Conservation (phyloP, 345 rosid genomes). For the Mangifera indica region DNA sequence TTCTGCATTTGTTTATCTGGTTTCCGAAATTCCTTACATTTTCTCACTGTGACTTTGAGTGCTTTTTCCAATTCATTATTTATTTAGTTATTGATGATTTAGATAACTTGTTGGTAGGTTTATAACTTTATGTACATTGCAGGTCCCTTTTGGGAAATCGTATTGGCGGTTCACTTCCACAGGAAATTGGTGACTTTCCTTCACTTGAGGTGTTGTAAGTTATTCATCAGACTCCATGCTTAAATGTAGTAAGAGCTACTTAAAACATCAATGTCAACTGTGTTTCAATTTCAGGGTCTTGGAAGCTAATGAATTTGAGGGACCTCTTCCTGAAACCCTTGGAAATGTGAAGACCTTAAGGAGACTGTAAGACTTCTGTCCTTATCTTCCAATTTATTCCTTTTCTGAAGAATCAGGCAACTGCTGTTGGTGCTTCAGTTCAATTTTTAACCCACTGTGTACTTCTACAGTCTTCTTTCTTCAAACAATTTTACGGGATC, state of each 20-base stretch:
- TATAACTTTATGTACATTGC: slow-evolving; percentile 4
- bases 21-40: background rate
- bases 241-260: background rate
- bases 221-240: background rate
- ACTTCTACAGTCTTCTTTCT: slow-evolving; percentile 53
- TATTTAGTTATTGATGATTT: background rate
- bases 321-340: slow-evolving; percentile 56
- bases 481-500: slow-evolving; percentile 69
- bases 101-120: background rate
- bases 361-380: slow-evolving; percentile 46
- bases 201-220: slow-evolving; percentile 66
- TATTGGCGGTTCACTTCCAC: slow-evolving; percentile 61
- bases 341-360: slow-evolving; percentile 56
- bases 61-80: background rate
- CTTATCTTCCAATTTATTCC: background rate
- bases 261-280: slow-evolving; percentile 7
- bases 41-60: background rate
- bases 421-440: background rate
- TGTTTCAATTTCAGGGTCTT: slow-evolving; percentile 43
- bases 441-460: background rate
- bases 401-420: background rate
- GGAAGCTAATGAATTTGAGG: slow-evolving; percentile 61
- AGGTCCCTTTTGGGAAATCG: slow-evolving; percentile 70
- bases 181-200: slow-evolving; percentile 50
- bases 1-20: background rate